Evolutionary conservation across 768 basidiomycete species (phyloP).

Genomic region (Tephrocybe sp.): DNA sequence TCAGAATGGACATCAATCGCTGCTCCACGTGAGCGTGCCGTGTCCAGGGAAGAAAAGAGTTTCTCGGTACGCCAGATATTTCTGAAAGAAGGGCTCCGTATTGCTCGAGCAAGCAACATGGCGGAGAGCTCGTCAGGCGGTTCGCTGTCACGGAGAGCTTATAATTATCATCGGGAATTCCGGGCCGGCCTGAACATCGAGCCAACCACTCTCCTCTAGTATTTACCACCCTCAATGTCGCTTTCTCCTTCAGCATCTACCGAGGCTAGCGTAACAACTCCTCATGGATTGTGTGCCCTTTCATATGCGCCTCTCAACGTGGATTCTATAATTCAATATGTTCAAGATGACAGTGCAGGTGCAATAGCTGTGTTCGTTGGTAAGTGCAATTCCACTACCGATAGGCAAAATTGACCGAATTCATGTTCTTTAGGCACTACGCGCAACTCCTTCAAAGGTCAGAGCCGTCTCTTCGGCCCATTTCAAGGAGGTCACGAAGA

Average conservation of each 20-base stretch:
- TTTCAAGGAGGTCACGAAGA: not conserved
- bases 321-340: slow-evolving; percentile 55
- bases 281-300: slow-evolving; percentile 52
- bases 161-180: too few species aligned
- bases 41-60: slow-evolving; percentile 4
- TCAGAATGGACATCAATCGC: slow-evolving; percentile 77
- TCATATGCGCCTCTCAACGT: slow-evolving; percentile 59
- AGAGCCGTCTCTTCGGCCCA: not conserved
- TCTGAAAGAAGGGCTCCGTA: not conserved
- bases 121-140: not conserved
- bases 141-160: too few species aligned
- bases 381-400: slow-evolving; percentile 9
- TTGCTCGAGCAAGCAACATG: not conserved
- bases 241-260: slow-evolving; percentile 35
- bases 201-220: too few species aligned
- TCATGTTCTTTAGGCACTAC: slow-evolving; percentile 51
- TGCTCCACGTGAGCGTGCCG: slow-evolving; percentile 21
- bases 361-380: slow-evolving; percentile 79
- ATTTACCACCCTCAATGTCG: slow-evolving; percentile 3
- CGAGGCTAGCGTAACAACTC: slow-evolving; percentile 38
- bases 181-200: too few species aligned
- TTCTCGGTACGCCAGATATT: not conserved
- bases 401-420: not conserved
- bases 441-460: slow-evolving; percentile 82
- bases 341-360: slow-evolving; percentile 63